Percentiles rank a stretch among this genome's conserved stretches.
These are phyloP conservation scores for Aspergillus carlsbadensis DNA, from an alignment of 495 filamentous ascomycete genomes.

Conservation along the genomic window DNA sequence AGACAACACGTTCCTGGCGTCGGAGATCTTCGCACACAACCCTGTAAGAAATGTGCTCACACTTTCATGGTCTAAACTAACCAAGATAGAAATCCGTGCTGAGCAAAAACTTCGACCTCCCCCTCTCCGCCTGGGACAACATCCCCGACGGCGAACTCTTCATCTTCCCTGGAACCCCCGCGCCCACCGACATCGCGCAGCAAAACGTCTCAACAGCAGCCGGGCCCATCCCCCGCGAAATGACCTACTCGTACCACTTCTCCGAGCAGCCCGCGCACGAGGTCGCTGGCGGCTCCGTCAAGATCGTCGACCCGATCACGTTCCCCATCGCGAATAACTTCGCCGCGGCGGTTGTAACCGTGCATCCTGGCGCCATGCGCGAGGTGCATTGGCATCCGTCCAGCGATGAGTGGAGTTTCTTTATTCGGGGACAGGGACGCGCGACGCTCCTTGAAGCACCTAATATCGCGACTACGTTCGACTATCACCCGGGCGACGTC, in stretches of 20 bases:
- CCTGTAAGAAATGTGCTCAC: constrained; percentile 26
- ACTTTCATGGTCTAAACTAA: not conserved
- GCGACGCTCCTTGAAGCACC: constrained; percentile 66
- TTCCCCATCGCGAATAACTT: constrained; percentile 63
- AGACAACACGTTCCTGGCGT: constrained; percentile 66
- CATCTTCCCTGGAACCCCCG: constrained; percentile 67
- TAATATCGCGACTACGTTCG: constrained; percentile 62
- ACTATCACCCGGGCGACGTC: constrained; percentile 72
- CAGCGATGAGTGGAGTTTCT: constrained; percentile 77
- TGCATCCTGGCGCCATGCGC: constrained; percentile 70
- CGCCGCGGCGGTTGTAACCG: constrained; percentile 61
- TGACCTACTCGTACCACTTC: constrained; percentile 67
- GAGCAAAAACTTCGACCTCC: constrained; percentile 60
- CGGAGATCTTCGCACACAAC: constrained; percentile 61
- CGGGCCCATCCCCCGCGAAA: constrained; percentile 50
- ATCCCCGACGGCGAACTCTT: constrained; percentile 61
- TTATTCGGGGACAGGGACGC: constrained; percentile 64
- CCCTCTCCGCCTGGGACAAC: constrained; percentile 54
- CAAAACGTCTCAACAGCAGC: constrained; percentile 62
- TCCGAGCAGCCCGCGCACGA: constrained; percentile 58
- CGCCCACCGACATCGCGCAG: constrained; percentile 56
- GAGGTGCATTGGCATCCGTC: constrained; percentile 78
- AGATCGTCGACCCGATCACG: constrained; percentile 62
- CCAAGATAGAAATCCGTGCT: constrained; percentile 51
- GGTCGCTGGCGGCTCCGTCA: constrained; percentile 63